phyloP scores from a whole-genome alignment of 2,329 filamentous ascomycete genomes.

The Ophiognomonia clavigignenti-juglandacearum region DNA sequence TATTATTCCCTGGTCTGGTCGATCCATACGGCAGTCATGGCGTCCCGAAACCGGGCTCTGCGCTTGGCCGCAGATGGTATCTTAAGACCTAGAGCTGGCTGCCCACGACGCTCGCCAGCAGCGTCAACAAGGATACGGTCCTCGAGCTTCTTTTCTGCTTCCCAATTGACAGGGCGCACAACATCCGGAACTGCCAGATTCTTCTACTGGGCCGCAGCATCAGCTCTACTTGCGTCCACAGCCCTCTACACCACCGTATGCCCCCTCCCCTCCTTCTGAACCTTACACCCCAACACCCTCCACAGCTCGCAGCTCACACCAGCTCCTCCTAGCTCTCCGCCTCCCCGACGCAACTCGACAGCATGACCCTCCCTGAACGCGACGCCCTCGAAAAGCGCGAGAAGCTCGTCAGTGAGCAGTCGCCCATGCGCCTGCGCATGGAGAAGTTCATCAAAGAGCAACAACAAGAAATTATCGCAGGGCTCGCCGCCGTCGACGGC shows the following conservation, averaged over 20 bases:
- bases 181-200: constrained; percentile 25
- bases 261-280: neutral
- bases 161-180: constrained; percentile 17
- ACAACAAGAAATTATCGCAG: constrained; percentile 80
- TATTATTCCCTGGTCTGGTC: neutral
- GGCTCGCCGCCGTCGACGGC: constrained; percentile 79
- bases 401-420: constrained; percentile 66
- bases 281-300: neutral
- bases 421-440: constrained; percentile 97
- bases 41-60: constrained; percentile 15
- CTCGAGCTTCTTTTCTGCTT: constrained; percentile 14
- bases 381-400: constrained; percentile 79
- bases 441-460: constrained; percentile 93
- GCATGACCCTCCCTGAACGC: constrained; percentile 73
- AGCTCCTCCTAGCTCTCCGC: constrained; percentile 36
- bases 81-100: constrained; percentile 5
- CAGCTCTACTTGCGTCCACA: constrained; percentile 44
- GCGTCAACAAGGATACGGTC: constrained; percentile 4
- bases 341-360: constrained; percentile 48
- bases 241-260: constrained; percentile 57
- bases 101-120: constrained; percentile 7
- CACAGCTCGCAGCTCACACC: neutral
- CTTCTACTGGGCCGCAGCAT: constrained; percentile 29
- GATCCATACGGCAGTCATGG: constrained; percentile 8
- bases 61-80: constrained; percentile 13